Evolutionary conservation across 2,329 filamentous ascomycete species (phyloP).

Genomic region (Arachnomyces sp.): DNA sequence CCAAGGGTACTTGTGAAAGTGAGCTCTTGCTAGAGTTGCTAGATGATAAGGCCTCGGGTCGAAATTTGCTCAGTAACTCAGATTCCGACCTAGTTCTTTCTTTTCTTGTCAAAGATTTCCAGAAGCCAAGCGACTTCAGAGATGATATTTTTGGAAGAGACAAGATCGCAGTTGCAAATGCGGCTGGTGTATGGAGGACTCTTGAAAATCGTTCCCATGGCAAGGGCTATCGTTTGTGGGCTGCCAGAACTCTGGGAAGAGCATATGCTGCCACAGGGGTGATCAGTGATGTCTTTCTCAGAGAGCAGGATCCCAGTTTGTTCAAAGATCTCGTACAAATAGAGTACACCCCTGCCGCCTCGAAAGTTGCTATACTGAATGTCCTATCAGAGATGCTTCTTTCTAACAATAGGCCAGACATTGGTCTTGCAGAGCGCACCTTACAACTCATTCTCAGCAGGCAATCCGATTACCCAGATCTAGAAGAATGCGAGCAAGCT

Average conservation of each 20-base stretch:
- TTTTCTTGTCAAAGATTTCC: constrained; percentile 65
- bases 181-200: constrained; percentile 67
- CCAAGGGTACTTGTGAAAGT: constrained; percentile 66
- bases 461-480: constrained; percentile 21
- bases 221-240: constrained; percentile 72
- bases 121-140: constrained; percentile 48
- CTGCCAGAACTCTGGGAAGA: constrained; percentile 73
- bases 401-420: constrained; percentile 44
- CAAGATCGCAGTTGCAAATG: constrained; percentile 53
- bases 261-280: constrained; percentile 71
- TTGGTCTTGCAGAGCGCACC: constrained; percentile 38
- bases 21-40: constrained; percentile 72
- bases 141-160: constrained; percentile 66
- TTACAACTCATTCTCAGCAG: constrained; percentile 36
- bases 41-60: constrained; percentile 57
- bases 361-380: constrained; percentile 56
- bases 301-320: constrained; percentile 31
- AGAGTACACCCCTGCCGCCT: constrained; percentile 27
- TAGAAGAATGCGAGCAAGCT: constrained; percentile 26
- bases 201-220: constrained; percentile 59
- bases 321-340: constrained; percentile 13
- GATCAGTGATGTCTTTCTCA: constrained; percentile 41
- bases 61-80: constrained; percentile 65
- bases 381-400: constrained; percentile 57
- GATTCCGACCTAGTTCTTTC: constrained; percentile 40